phyloP scores from a whole-genome alignment of 768 basidiomycete species.

The Tylopilus balloui region DNA sequence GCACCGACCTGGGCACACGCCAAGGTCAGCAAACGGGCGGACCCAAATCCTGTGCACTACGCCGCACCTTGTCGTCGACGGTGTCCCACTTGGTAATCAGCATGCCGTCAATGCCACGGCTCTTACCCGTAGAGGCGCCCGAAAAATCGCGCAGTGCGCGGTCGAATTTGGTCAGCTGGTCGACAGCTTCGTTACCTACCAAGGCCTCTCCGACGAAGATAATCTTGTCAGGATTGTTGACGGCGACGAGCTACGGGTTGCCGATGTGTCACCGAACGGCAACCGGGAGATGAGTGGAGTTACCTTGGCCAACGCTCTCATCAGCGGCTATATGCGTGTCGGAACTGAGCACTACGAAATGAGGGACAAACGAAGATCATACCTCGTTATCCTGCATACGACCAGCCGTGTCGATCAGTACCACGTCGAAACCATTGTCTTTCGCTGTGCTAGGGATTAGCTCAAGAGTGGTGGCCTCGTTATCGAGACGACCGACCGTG shows the following conservation, averaged over 20 bases:
- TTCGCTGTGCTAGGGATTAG: constrained; percentile 48
- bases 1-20: constrained; percentile 75
- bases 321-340: constrained; percentile 62
- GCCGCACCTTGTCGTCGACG: constrained; percentile 86
- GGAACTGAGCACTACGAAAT: not conserved
- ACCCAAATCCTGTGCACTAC: not conserved
- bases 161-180: constrained; percentile 96
- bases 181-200: constrained; percentile 98
- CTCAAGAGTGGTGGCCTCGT: not conserved
- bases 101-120: constrained; percentile 97
- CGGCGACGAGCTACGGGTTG: constrained; percentile 67
- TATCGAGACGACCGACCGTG: constrained; percentile 55
- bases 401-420: constrained; percentile 96
- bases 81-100: constrained; percentile 99
- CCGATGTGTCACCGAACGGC: not conserved
- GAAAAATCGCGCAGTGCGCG: constrained; percentile 91
- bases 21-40: not conserved
- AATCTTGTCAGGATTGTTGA: constrained; percentile 95
- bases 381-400: constrained; percentile 99
- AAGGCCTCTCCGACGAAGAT: constrained; percentile 97
- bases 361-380: constrained; percentile 12
- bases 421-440: constrained; percentile 91
- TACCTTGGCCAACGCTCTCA: constrained; percentile 97
- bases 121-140: constrained; percentile 57
- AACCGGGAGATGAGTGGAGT: constrained; percentile 4